phyloP scores from a whole-genome alignment of 495 filamentous ascomycete genomes.

The Xeromyces bisporus region DNA sequence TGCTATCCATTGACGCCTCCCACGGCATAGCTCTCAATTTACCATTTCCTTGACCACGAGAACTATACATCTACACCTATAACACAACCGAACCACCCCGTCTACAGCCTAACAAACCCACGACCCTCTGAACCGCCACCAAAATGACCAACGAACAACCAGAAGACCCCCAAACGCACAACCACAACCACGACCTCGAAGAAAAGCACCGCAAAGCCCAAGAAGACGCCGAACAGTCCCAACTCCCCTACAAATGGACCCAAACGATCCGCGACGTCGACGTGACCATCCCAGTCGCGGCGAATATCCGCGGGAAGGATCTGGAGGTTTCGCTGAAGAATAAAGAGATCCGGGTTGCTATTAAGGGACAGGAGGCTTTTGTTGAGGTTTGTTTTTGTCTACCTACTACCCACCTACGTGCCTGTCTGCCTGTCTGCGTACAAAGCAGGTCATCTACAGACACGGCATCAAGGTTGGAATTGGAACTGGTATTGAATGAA shows the following conservation, averaged over 20 bases:
- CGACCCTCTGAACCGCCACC: no score
- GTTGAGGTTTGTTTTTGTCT: conserved; percentile 45
- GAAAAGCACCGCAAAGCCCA: conserved; percentile 57
- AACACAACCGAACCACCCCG: no score
- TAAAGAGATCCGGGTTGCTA: conserved; percentile 55
- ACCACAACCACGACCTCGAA: conserved; percentile 29
- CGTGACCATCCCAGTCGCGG: conserved; percentile 56
- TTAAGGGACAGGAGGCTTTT: conserved; percentile 79
- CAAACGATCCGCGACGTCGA: conserved; percentile 92
- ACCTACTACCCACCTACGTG: background rate
- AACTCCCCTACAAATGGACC: conserved; percentile 92
- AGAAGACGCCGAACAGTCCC: conserved; percentile 75
- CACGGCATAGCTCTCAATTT: no score
- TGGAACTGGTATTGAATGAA: no score
- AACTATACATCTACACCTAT: no score
- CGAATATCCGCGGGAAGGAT: conserved; percentile 69
- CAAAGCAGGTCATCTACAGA: no score
- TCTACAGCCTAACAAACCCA: no score
- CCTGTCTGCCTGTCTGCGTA: no score
- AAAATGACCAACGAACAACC: no score
- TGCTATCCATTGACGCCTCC: no score
- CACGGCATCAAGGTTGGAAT: no score
- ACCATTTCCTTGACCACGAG: no score
- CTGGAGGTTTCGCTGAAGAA: conserved; percentile 70
- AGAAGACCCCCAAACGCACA: conserved; percentile 35